Percentiles rank a stretch among this genome's conserved stretches.
These are phyloP conservation scores for Porcisia deanei DNA, from an alignment of 208 protist genomes.

Conservation along the genomic window DNA sequence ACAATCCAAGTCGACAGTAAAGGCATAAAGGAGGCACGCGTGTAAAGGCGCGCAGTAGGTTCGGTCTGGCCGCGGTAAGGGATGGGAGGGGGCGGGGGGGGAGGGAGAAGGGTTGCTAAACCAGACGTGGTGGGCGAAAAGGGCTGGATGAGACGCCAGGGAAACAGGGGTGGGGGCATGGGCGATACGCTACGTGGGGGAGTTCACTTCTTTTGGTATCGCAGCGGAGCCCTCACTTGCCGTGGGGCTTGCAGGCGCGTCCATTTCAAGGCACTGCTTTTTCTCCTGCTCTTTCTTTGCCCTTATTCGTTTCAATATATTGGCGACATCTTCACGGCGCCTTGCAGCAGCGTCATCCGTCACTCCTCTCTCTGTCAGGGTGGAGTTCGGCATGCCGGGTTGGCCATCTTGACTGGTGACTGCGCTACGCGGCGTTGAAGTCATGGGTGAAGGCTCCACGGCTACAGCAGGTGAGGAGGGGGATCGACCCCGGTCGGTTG, in stretches of 20 bases:
- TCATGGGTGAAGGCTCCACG: background rate
- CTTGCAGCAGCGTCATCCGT: conserved; percentile 14
- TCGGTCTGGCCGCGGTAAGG: too few relatives aligned
- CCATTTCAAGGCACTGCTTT: background rate
- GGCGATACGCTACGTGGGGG: background rate
- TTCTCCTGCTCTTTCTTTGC: conserved; percentile 35
- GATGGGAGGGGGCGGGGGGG: background rate
- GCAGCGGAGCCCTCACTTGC: conserved; percentile 4
- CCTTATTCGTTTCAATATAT: conserved; percentile 46
- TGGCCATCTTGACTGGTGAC: background rate
- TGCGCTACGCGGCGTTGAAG: conserved; percentile 14
- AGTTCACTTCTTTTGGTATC: conserved; percentile 1
- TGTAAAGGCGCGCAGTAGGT: too few relatives aligned
- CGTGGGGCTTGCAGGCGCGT: conserved; percentile 11
- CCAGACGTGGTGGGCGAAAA: background rate
- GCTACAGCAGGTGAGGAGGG: background rate
- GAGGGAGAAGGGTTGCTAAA: background rate
- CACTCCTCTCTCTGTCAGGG: background rate
- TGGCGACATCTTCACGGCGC: conserved; percentile 43
- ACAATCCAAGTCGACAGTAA: too few relatives aligned
- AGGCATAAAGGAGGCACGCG: too few relatives aligned
- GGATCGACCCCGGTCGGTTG: background rate
- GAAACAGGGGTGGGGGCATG: background rate
- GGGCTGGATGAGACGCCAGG: too few relatives aligned
- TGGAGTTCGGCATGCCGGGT: conserved; percentile 6